Base-by-base conservation (phyloP, 768 basidiomycete species). In the Trametes sanguinea region DNA sequence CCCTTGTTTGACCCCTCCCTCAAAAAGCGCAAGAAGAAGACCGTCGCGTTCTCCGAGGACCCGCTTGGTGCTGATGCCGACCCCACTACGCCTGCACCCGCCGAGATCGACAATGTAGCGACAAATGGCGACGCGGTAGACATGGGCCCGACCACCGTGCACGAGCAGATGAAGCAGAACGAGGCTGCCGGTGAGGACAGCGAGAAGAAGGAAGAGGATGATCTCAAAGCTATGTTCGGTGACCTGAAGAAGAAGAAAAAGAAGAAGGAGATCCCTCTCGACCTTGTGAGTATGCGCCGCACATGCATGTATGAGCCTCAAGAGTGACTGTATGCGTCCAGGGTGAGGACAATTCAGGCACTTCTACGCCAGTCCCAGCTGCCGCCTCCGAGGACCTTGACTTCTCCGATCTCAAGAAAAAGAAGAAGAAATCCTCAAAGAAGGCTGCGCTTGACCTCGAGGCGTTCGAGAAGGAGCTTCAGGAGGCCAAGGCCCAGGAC, bases 361-460 rank as follows among this genome's bases (percentile, higher is more conserved):
- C 86, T 30, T 84, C 88, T 0, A 87, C 89, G 13, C 85, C 88
- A 16, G 61, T 72, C 1, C 60, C 35, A 7, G 68, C 65, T n/a
- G 68, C 67, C 4, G 67, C 67, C 4, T 79, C 84, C 10, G 93
- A 90, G 63, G 95, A 95, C 68, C 81, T 95, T 61, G 92, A 94
- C 77, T 98, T 98, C 74, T 93, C 91, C 6, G 96, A 98, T 73
- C 81, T 98, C 74, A 97, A 98, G 80, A 96, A 95, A 82, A 95
- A 95, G 81, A 95, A 94, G 81, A 95, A 95, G 78, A 95, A 95
- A 72, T 81, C 83, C 33, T 77, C 83, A 62, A 96, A 95, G 80
- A 98, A 96, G 78, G 84, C 89, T 17, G 86, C 91, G 2, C 87
- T 90, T 54, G 93, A 95, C 73, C 78, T 96, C 68, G 94, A 96